Base-by-base conservation (phyloP, 2,329 filamentous ascomycete genomes). In the Trichoderma atrobrunneum region DNA sequence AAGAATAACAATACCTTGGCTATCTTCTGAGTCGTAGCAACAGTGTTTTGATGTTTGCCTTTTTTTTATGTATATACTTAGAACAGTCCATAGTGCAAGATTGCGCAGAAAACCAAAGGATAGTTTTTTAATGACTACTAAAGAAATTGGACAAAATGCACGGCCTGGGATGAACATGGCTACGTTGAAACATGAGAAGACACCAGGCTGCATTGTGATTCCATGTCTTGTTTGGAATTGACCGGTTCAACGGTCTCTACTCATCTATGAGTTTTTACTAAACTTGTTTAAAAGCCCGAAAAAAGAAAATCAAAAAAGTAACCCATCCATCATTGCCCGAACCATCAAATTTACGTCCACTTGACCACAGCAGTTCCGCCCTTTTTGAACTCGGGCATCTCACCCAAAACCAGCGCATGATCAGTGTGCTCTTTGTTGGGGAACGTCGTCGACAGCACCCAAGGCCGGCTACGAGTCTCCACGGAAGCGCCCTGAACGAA, bases 391-490 rank as follows among this genome's bases (percentile, higher is more conserved):
- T 91, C 90, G 30, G 85, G 74, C 81, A 91, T 85, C 26, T 91
- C 89, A 7, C 88, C 87, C 32, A 92, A 79, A 1, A 87, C 84
- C 65, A 88, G 77, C 10, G 79, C 81, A 80, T 90, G 91, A 77
- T 96, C 92, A 2, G 87, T 90, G 74, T 95, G 88, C 69, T 95
- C 92, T 82, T 93, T 94, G 78, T 89, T 93, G 5, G 93, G 93
- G 81, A 96, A 96, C 0, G 93, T 95, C 0, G 93, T 96, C 74
- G 91, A 92, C 57, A 97, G 84, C 3, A 93, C 91, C 86, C 92
- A 96, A 5, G 86, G 77, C n/a, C 93, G 87, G 51, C 81, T 78
- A 34, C 84, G 83, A 64, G 88, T 87, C 7, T 86, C 86, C 0
- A 89, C 80, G 30, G 88, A 90, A 0, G 92, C 87, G n/a, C 87